phyloP scores from a whole-genome alignment of 192 early-diverging fungal genomes.

The Podila epigama region DNA sequence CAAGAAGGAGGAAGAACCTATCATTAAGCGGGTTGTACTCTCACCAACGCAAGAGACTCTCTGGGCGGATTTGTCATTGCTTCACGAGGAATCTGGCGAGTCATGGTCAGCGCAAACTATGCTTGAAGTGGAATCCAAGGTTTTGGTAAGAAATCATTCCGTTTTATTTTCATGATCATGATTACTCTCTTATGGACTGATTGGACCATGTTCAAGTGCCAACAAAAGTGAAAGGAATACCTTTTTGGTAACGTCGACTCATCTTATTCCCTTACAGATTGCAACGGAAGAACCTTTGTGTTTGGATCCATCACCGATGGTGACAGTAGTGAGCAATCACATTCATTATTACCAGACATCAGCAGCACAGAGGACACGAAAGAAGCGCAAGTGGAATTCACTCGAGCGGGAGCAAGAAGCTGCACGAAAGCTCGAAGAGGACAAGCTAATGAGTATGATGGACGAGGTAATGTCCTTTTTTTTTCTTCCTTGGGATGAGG shows the following conservation, averaged over 20 bases:
- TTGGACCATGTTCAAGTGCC: neutral
- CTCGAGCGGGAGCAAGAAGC: slow-evolving; percentile 72
- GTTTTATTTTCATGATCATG: neutral
- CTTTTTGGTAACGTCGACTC: neutral
- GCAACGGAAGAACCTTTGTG: slow-evolving; percentile 71
- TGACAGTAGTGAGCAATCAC: slow-evolving; percentile 73
- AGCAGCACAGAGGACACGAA: slow-evolving; percentile 57
- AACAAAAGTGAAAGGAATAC: no score
- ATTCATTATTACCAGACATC: slow-evolving; percentile 61
- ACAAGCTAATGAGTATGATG: slow-evolving; percentile 74
- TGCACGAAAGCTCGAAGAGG: slow-evolving; percentile 71
- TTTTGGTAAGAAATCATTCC: slow-evolving; percentile 51
- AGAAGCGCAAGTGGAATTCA: slow-evolving; percentile 76
- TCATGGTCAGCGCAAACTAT: slow-evolving; percentile 60
- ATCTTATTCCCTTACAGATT: slow-evolving; percentile 36
- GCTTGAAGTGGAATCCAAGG: slow-evolving; percentile 70
- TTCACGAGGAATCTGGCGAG: slow-evolving; percentile 54
- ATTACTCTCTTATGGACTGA: neutral
- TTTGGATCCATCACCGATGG: slow-evolving; percentile 73
- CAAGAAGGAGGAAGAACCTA: slow-evolving; percentile 11
- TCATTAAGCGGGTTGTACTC: slow-evolving; percentile 52
- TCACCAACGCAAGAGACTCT: slow-evolving; percentile 58
- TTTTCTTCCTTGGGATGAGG: no score
- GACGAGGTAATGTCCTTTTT: slow-evolving; percentile 57
- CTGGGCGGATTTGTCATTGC: slow-evolving; percentile 60